Base-by-base conservation (phyloP, 352 stramenopile species). In the Pythium grandisporangium region DNA sequence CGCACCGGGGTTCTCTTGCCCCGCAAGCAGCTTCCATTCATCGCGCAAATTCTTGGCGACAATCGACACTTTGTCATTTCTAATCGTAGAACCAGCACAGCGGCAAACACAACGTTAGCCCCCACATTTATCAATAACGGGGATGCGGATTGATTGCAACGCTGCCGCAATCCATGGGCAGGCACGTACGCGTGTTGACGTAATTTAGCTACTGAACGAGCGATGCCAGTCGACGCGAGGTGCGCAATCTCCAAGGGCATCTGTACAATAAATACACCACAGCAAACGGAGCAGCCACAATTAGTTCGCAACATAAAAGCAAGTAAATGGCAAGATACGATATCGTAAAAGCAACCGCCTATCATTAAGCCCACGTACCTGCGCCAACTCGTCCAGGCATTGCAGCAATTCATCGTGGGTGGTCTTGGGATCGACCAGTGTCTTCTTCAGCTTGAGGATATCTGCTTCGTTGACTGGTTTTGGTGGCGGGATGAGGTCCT, bases 11-110 rank as follows among this genome's bases (percentile, higher is more conserved):
- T 73, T 66, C 7, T 60, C 70, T 38, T 70, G 72, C 1, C 50
- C 45, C 6, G 62, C 66, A 5, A 80, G 68, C 43, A 81, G 64
- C 37, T 87, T 89, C 78, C 75, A 92, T 30, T 63, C 56, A 48
- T 76, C 61, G 19, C 78, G 78, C 14, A 92, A 58, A 14, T 80
- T 61, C 13, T 75, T 70, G 6, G 78, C 75, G 27, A 63, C 63
- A 17, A 70, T 63, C 24, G 78, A 87, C 19, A 92, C 78, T 51
- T 82, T 84, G 48, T 88, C 75, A 37, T 90, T 90, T 0, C 76
- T 90, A 30, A 29, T 50, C 23, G 24, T 34, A 2, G 12, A 37
- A 35, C 13, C 14, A 33, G 16, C 30, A 34, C 37, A 3, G 44
- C 6, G 25, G 13, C 36, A n/a, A 43, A 6, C 16, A 37, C 10